phyloP scores from a whole-genome alignment of 2,329 filamentous ascomycete species.

The Colletotrichum sp. region DNA sequence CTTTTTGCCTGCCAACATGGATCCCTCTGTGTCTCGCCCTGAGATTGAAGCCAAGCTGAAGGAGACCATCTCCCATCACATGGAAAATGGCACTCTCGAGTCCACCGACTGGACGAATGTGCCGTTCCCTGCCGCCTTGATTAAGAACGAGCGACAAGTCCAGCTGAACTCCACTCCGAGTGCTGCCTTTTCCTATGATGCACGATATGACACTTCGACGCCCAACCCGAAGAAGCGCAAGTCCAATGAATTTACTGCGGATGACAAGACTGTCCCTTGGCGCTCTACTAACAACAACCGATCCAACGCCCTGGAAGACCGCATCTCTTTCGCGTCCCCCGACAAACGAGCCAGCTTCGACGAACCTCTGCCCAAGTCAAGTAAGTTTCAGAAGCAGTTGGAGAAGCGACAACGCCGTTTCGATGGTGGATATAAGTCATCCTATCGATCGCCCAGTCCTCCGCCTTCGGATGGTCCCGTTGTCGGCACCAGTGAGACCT shows the following conservation, averaged over 20 bases:
- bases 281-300: conserved; percentile 67
- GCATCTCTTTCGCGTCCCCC: conserved; percentile 68
- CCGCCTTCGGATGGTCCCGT: conserved; percentile 72
- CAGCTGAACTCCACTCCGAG: conserved; percentile 45
- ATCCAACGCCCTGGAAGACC: conserved; percentile 68
- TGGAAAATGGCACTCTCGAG: conserved; percentile 74
- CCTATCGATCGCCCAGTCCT: conserved; percentile 61
- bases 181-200: conserved; percentile 24
- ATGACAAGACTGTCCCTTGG: conserved; percentile 71
- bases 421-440: conserved; percentile 67
- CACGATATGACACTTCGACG: conserved; percentile 26
- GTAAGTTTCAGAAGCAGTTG: conserved; percentile 89
- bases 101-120: conserved; percentile 82
- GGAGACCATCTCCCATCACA: conserved; percentile 81
- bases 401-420: conserved; percentile 92
- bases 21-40: conserved; percentile 62
- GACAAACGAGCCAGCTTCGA: conserved; percentile 52
- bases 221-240: conserved; percentile 78
- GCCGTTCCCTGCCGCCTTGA: conserved; percentile 84
- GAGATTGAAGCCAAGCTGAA: conserved; percentile 89
- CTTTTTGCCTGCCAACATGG: conserved; percentile 76
- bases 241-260: conserved; percentile 67
- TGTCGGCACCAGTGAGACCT: conserved; percentile 79
- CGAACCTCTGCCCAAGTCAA: conserved; percentile 56
- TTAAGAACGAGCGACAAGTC: conserved; percentile 71